phyloP scores from a whole-genome alignment of 2,329 filamentous ascomycete species.

The Xenosphaeropsis pyriputrescens region DNA sequence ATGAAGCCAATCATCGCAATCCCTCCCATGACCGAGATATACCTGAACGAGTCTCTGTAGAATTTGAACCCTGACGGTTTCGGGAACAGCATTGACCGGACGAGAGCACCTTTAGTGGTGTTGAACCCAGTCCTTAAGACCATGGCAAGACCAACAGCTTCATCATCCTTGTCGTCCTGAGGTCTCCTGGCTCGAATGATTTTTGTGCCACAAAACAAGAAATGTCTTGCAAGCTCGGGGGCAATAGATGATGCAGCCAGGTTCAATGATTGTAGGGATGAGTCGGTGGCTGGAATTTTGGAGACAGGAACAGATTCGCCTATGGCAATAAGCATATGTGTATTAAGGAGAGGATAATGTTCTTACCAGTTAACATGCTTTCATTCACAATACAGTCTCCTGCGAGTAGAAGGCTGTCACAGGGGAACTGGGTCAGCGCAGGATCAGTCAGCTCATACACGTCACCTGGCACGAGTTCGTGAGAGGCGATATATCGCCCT shows the following conservation, averaged over 20 bases:
- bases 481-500: conserved; percentile 75
- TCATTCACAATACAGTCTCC: conserved; percentile 98
- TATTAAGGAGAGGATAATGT: neutral
- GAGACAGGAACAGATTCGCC: conserved; percentile 95
- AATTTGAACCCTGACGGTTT: conserved; percentile 98
- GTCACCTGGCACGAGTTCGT: conserved; percentile 85
- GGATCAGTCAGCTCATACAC: conserved; percentile 96
- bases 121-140: conserved; percentile 93
- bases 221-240: conserved; percentile 72
- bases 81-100: conserved; percentile 95
- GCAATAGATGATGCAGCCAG: conserved; percentile 70
- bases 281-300: conserved; percentile 72
- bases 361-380: conserved; percentile 77
- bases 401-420: conserved; percentile 78
- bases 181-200: conserved; percentile 82
- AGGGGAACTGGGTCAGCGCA: conserved; percentile 73
- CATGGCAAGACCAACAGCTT: conserved; percentile 82
- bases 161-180: conserved; percentile 71
- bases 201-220: conserved; percentile 90
- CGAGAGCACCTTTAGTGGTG: conserved; percentile 89
- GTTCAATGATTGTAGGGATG: conserved; percentile 62
- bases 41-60: conserved; percentile 92
- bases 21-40: conserved; percentile 89
- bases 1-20: conserved; percentile 80
- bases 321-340: conserved; percentile 12